These are phyloP conservation scores for Maudiozyma barnettii DNA, from an alignment of 805 yeast genomes.

Conservation along the genomic window DNA sequence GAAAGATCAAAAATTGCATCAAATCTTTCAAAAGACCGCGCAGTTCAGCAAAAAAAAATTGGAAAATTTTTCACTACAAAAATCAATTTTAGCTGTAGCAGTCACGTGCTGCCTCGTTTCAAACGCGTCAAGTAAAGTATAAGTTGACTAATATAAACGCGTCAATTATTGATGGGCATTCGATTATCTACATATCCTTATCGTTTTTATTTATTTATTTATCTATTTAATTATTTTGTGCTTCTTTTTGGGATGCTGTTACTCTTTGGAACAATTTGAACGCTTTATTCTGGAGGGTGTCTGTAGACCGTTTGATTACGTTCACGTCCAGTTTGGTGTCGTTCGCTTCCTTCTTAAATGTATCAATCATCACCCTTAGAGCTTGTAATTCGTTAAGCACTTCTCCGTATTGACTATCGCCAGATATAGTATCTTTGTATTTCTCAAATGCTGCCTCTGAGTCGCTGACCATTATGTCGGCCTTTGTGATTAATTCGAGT, in stretches of 20 bases:
- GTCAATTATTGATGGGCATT: no score
- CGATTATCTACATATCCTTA: background rate
- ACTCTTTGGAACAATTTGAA: slow-evolving; percentile 6
- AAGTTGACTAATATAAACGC: no score
- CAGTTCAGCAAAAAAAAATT: no score
- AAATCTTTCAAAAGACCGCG: no score
- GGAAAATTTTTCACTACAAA: no score
- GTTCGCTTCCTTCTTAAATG: slow-evolving; percentile 44
- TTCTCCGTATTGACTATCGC: slow-evolving; percentile 39
- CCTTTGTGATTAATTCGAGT: slow-evolving; percentile 62
- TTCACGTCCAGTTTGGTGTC: slow-evolving; percentile 38
- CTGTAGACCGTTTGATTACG: slow-evolving; percentile 55
- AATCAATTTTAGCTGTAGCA: no score
- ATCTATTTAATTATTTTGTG: background rate
- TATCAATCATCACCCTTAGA: slow-evolving; percentile 33
- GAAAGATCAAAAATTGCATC: no score
- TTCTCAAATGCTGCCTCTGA: slow-evolving; percentile 73
- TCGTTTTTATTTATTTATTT: background rate
- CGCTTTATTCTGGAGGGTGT: slow-evolving; percentile 59
- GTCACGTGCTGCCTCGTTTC: no score
- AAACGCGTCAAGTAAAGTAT: no score
- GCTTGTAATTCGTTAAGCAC: slow-evolving; percentile 32
- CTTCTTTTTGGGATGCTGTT: background rate
- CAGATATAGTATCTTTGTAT: slow-evolving; percentile 38
- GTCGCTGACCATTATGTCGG: slow-evolving; percentile 71